Percentiles rank a stretch among this genome's conserved stretches.
Evolutionary conservation across 371 early-diverging fungal species (phyloP).

Genomic region (Zychaea mexicana): DNA sequence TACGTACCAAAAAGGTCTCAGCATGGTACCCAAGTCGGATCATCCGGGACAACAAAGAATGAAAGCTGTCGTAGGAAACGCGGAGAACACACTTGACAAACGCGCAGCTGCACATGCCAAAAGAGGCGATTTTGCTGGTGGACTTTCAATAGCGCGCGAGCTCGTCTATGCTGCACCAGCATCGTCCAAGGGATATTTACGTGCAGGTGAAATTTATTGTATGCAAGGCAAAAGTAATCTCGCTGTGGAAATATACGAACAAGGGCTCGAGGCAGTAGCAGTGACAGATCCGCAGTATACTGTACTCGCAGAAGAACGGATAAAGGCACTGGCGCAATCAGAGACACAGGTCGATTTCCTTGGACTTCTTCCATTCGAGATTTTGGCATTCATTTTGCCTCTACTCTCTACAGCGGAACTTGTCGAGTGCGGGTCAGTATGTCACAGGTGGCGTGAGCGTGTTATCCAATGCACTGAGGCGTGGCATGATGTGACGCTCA

Average conservation of each 20-base stretch:
- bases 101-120: not conserved
- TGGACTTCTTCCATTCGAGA: not conserved
- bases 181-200: not conserved
- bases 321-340: not conserved
- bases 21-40: not conserved
- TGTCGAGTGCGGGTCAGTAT: not conserved
- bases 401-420: not conserved
- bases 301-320: not conserved
- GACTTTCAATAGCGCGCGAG: not conserved
- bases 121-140: not conserved
- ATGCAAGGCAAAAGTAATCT: not conserved
- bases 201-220: not conserved
- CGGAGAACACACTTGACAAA: constrained; percentile 2
- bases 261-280: not conserved
- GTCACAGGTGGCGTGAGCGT: not conserved
- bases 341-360: not conserved
- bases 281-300: not conserved
- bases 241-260: not conserved
- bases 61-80: not conserved
- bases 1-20: not conserved
- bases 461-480: not conserved
- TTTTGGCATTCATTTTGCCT: not conserved
- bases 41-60: not conserved
- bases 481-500: not conserved
- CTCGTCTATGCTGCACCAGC: not conserved